Percentiles rank a stretch among this genome's conserved stretches.
These are phyloP conservation scores for Acaromyces ingoldii DNA, from an alignment of 1,284 basidiomycete species.

Conservation along the genomic window DNA sequence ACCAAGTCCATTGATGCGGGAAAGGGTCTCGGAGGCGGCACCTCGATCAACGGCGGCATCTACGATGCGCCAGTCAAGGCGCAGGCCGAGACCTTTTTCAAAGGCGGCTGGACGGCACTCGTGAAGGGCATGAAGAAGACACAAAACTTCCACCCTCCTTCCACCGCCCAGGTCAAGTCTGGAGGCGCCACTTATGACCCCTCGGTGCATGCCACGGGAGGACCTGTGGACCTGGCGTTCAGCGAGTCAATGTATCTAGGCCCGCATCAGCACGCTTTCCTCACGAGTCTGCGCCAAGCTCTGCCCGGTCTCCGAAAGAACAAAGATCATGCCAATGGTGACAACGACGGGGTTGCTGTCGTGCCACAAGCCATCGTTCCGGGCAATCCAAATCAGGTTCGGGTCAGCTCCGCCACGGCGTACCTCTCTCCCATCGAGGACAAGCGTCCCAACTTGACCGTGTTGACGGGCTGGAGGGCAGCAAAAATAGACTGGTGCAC, in stretches of 20 bases:
- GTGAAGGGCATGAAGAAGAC: conserved; percentile 60
- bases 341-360: conserved; percentile 58
- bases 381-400: conserved; percentile 47
- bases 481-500: conserved; percentile 18
- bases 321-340: conserved; percentile 60
- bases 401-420: conserved; percentile 54
- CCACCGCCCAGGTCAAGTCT: conserved; percentile 54
- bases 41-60: conserved; percentile 63
- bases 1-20: conserved; percentile 56
- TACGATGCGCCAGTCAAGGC: conserved; percentile 60
- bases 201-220: conserved; percentile 57
- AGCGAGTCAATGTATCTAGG: conserved; percentile 59
- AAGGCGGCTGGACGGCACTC: conserved; percentile 57
- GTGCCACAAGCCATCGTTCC: conserved; percentile 41
- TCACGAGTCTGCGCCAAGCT: conserved; percentile 56
- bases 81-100: conserved; percentile 34
- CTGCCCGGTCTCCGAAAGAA: conserved; percentile 57
- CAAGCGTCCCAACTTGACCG: conserved; percentile 25
- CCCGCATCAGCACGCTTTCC: conserved; percentile 58
- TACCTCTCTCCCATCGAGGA: conserved; percentile 52
- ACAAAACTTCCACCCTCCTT: conserved; percentile 60
- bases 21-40: conserved; percentile 61
- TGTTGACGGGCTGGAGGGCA: conserved; percentile 29
- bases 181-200: conserved; percentile 57
- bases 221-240: conserved; percentile 59